Evolutionary conservation across 2,329 filamentous ascomycete species (phyloP).

Genomic region (Colletotrichum sp.): DNA sequence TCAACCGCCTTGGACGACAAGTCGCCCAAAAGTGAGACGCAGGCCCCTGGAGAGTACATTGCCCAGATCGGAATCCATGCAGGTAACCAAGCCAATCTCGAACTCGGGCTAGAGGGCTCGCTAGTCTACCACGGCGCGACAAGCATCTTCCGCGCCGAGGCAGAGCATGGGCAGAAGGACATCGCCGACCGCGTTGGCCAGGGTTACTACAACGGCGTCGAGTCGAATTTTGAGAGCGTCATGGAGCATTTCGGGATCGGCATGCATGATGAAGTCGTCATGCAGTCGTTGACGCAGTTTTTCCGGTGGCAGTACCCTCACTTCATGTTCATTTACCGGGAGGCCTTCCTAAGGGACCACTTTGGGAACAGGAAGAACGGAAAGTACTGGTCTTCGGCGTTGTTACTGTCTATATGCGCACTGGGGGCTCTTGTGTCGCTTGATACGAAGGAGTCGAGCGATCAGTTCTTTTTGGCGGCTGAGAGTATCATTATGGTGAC

Average conservation of each 20-base stretch:
- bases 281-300: slow-evolving; percentile 25
- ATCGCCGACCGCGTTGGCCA: background rate
- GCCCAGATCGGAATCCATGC: background rate
- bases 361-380: slow-evolving; percentile 11
- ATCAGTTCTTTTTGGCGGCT: slow-evolving; percentile 26
- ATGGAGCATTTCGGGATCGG: slow-evolving; percentile 28
- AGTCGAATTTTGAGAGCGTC: slow-evolving; percentile 22
- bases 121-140: slow-evolving; percentile 26
- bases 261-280: slow-evolving; percentile 24
- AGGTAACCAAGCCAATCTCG: background rate
- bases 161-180: background rate
- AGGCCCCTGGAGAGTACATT: background rate
- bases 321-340: slow-evolving; percentile 36
- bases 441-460: slow-evolving; percentile 12
- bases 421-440: slow-evolving; percentile 24
- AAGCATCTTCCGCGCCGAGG: slow-evolving; percentile 28
- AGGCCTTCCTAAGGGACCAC: slow-evolving; percentile 27
- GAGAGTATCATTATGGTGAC: slow-evolving; percentile 30
- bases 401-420: slow-evolving; percentile 28
- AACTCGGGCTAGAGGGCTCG: slow-evolving; percentile 17
- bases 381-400: slow-evolving; percentile 31
- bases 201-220: slow-evolving; percentile 3
- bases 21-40: background rate
- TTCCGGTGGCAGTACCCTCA: slow-evolving; percentile 34
- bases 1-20: background rate